Conservation (phyloP, 345 rosid species). For the Eucalyptus sp. region DNA sequence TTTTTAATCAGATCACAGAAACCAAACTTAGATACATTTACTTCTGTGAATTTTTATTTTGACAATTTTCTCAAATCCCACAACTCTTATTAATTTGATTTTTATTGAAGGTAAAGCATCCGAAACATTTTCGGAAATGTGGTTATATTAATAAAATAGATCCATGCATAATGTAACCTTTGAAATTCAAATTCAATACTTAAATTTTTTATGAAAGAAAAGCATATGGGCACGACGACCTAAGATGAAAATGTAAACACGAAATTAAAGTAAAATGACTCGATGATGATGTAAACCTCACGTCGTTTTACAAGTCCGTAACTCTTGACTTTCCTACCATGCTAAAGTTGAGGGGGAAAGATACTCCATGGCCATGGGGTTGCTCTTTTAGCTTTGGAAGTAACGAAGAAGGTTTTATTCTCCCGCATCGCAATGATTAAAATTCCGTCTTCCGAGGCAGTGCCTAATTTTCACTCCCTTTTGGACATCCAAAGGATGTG, state of each 20-base stretch:
- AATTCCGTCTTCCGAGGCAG: neutral
- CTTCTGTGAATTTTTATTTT: neutral
- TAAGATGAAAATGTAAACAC: neutral
- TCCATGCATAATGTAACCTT: neutral
- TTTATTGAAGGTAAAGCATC: neutral
- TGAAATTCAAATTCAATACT: fast-evolving
- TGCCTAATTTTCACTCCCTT: neutral
- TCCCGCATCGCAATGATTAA: neutral
- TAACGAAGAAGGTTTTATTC: neutral
- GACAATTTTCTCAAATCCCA: neutral
- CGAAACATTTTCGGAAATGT: neutral
- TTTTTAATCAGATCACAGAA: neutral
- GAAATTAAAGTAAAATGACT: neutral
- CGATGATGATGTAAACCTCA: neutral
- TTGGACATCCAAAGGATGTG: neutral
- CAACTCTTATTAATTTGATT: neutral
- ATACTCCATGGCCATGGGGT: neutral
- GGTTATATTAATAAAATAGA: neutral
- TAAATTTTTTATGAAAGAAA: neutral
- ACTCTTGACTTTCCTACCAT: neutral
- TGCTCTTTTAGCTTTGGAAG: neutral
- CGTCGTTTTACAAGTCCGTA: neutral
- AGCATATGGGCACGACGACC: neutral
- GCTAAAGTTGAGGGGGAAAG: neutral
- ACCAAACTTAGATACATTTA: neutral